These are phyloP conservation scores for Macrophomina pseudophaseolina DNA, from an alignment of 2,329 filamentous ascomycete species.

Conservation along the genomic window DNA sequence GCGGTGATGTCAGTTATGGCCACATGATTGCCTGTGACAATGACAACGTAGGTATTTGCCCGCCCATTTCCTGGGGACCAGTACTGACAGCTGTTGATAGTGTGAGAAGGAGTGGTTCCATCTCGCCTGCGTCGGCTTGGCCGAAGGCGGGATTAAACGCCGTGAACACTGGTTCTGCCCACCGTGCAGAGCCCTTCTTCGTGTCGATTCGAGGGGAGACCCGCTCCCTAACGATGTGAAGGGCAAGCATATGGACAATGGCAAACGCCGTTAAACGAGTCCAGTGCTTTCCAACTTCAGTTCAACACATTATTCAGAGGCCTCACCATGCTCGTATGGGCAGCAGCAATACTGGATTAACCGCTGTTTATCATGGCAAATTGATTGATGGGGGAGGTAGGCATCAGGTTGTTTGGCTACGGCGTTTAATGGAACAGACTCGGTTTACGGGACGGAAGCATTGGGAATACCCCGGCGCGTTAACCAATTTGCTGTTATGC, in stretches of 20 bases:
- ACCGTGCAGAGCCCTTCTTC: constrained; percentile 59
- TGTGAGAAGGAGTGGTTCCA: constrained; percentile 89
- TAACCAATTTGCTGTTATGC: background rate
- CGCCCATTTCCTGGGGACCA: background rate
- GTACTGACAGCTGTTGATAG: constrained; percentile 44
- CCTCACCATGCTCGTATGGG: too few relatives aligned
- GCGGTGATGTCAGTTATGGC: constrained; percentile 79
- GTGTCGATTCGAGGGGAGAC: constrained; percentile 43
- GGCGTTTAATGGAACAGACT: background rate
- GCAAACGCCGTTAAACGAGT: background rate
- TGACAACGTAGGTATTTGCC: constrained; percentile 64
- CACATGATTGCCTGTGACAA: constrained; percentile 86
- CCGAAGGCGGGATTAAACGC: constrained; percentile 60
- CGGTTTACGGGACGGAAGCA: background rate
- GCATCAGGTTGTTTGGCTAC: background rate
- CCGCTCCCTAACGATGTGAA: constrained; percentile 39
- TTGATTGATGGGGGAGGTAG: constrained; percentile 1
- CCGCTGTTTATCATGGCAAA: background rate
- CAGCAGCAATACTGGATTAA: too few relatives aligned
- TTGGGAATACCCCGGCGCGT: constrained; percentile 19
- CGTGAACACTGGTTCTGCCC: constrained; percentile 85
- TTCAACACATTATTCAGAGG: too few relatives aligned
- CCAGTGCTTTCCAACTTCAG: too few relatives aligned
- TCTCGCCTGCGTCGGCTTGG: constrained; percentile 73
- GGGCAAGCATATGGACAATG: constrained; percentile 36